Conservation (phyloP, 2,329 filamentous ascomycete species). For the Didymella lethalis region DNA sequence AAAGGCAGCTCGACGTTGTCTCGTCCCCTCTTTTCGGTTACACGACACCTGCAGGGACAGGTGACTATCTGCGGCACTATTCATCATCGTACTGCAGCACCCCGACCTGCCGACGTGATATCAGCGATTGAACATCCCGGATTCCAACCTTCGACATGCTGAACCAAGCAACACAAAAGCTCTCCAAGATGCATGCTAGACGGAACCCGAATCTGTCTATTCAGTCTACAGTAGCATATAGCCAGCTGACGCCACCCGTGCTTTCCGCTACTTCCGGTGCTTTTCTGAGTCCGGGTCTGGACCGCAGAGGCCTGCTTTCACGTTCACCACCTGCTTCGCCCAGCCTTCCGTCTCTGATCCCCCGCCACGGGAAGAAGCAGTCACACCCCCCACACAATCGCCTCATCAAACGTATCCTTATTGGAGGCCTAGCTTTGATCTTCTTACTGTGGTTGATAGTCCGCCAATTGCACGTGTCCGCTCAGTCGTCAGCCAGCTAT, state of each 20-base stretch:
- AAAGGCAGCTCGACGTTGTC: conserved; percentile 25
- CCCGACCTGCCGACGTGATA: conserved; percentile 14
- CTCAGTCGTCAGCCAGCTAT: conserved; percentile 26
- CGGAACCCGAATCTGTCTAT: conserved; percentile 58
- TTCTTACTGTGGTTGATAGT: conserved; percentile 62
- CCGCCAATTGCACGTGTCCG: conserved; percentile 35
- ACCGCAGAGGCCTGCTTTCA: conserved; percentile 66
- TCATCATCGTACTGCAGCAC: conserved; percentile 25
- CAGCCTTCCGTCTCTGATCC: conserved; percentile 72
- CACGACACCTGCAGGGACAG: conserved; percentile 40
- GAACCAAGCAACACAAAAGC: conserved; percentile 46
- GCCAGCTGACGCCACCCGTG: conserved; percentile 41
- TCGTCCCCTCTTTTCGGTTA: conserved; percentile 23
- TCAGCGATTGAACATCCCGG: conserved; percentile 9
- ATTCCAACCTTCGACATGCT: conserved; percentile 40
- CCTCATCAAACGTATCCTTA: conserved; percentile 63
- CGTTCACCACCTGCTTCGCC: conserved; percentile 75
- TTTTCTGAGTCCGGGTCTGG: conserved; percentile 47
- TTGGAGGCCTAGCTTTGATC: conserved; percentile 60
- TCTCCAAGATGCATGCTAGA: conserved; percentile 56
- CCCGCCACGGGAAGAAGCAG: conserved; percentile 69
- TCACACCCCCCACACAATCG: conserved; percentile 62
- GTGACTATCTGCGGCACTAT: conserved; percentile 23
- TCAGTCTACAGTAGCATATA: conserved; percentile 50
- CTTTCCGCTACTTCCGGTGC: conserved; percentile 47